Evolutionary conservation across 108 stramenopile genomes (phyloP), one percentile per base, ranked within the genome.

Genomic region (Discostella stelligeroides): DNA sequence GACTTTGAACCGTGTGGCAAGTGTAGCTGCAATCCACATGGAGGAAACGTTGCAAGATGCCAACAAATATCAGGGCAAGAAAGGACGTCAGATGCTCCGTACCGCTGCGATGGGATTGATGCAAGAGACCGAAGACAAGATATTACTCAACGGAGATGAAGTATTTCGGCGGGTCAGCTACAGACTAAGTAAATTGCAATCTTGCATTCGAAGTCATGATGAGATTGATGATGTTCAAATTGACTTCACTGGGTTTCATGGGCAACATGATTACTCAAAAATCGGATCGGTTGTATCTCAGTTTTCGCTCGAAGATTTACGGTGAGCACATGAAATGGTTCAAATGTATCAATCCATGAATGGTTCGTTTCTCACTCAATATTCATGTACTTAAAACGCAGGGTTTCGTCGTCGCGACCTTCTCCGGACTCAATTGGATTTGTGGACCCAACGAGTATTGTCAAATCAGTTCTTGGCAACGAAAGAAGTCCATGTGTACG

Each of bases 371-470:
- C 13, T 29, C 53, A 25, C 27, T 23, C n/a, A n/a, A n/a, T n/a
- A n/a, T 38, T 7, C 42, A 4, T 25, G 0, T 25, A 43, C 14
- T 11, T 10, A 25, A 54, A 53, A 10, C 11, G 28, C 28, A 54
- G 53, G 17, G 68, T 82, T 15, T 53, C 57, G 5, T 72, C 77
- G 20, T 60, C 66, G 7, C 65, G 46, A 24, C 82, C 82, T 11
- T 77, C 73, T 27, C 77, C 77, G 17, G 82, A 82, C 41, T 71
- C 82, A 8, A 72, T 82, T 28, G 37, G 30, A 11, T 82, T 82
- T 49, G 12, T 49, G 34, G 82, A 82, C 64, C 70, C 82, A 38
- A 72, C 70, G 17, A 56, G 59, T 6, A 63, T 82, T 18, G 15
- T 82, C 2, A 67, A 63, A 21, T 60, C 75, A 13, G 63, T 69